Evolutionary conservation across 805 yeast genomes (phyloP), one percentile per base, ranked within the genome.

Genomic region (Zygotorulaspora florentina): DNA sequence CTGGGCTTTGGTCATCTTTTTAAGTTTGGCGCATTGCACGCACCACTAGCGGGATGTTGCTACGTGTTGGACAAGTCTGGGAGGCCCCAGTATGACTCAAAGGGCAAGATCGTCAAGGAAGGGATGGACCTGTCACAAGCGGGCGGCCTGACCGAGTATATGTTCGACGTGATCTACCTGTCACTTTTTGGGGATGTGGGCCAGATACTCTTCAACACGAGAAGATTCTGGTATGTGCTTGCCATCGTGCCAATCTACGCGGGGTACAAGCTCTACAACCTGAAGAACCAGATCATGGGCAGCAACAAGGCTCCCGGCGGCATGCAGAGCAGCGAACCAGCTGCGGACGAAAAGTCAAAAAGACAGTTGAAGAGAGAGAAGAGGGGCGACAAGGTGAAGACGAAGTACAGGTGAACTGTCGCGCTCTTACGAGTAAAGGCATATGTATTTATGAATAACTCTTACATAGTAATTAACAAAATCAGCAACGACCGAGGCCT

Each of bases 141-240:
- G 9, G 68, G 68, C 10, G 82, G 82, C 0, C 58, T 78, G 10
- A 72, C 70, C 30, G 83, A 78, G 57, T 77, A 76, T 58, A 61
- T 79, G 61, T 77, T 78, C 51, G 85, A 80, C 55, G 52, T 76
- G 30, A 64, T 79, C 35, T 80, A 80, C 58, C 50, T 78, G 40
- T 76, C 83, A 7, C 65, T 79, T 61, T 49, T 72, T n/a, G 67
- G 76, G 20, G 75, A 78, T 48, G 35, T 73, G 1, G 66, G 78
- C 13, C 68, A 69, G 59, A 54, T 75, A 9, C 11, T 74, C 2
- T 68, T 76, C 48, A 76, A 76, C 27, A 62, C 76, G 11, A 72
- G 69, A 50, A 70, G 70, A 43, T 65, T 74, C 7, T 79, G 79
- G 79, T 75, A 69, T 61, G 45, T 75, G 5, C 68, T 69, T 51